These are phyloP conservation scores for Cryphonectria japonica DNA, from an alignment of 2,329 filamentous ascomycete genomes.

Conservation along the genomic window DNA sequence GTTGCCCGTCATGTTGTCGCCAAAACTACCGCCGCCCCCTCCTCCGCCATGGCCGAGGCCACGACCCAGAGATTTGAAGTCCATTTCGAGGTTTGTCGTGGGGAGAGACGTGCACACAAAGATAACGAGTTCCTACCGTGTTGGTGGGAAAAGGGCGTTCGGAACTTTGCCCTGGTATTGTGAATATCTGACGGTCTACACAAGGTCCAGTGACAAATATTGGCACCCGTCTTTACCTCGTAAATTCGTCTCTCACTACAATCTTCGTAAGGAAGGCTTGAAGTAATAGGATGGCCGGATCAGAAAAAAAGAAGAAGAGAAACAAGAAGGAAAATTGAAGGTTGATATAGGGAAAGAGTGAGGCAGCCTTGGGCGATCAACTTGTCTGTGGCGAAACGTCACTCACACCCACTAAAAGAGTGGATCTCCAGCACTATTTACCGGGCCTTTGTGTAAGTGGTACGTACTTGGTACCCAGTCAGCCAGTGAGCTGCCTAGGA, in stretches of 20 bases:
- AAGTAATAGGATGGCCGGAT: not conserved
- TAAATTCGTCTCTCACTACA: not conserved
- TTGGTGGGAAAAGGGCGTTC: not conserved
- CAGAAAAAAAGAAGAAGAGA: not conserved
- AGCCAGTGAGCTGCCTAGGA: not conserved
- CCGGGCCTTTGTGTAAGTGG: not conserved
- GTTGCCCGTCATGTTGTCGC: slow-evolving; percentile 31
- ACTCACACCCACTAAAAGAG: not conserved
- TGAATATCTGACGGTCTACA: not conserved
- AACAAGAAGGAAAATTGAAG: not conserved
- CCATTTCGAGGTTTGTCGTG: slow-evolving; percentile 30
- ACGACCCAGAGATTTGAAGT: slow-evolving; percentile 31
- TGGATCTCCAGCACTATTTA: not conserved
- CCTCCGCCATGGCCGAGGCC: slow-evolving; percentile 27
- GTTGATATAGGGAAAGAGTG: not conserved
- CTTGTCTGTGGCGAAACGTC: not conserved
- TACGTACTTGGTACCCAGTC: not conserved
- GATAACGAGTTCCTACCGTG: not conserved
- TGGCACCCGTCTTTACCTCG: not conserved
- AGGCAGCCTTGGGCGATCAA: not conserved
- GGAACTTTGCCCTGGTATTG: not conserved
- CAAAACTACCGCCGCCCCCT: slow-evolving; percentile 31
- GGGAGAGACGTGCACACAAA: not conserved
- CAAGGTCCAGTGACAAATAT: not conserved
- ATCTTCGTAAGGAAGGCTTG: not conserved